Conservation (phyloP, 179 eudicot species). For the Gypsophila paniculata region DNA sequence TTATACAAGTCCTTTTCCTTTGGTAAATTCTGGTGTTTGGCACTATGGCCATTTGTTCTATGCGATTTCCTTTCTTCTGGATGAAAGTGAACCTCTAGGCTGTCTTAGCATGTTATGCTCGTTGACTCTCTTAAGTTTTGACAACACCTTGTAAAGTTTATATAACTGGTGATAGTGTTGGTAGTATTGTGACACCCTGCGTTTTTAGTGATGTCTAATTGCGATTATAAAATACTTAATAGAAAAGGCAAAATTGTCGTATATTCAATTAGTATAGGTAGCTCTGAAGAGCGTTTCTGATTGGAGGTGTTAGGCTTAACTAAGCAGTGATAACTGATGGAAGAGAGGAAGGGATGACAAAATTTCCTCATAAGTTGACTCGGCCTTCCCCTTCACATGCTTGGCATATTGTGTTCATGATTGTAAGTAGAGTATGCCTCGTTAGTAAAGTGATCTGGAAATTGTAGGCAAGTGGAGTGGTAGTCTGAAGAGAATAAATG, state of each 20-base stretch:
- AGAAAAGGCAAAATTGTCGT: background rate
- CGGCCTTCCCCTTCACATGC: background rate
- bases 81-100: background rate
- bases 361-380: background rate
- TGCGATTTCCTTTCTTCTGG: background rate
- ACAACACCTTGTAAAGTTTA: background rate
- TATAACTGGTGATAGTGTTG: background rate
- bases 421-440: conserved; percentile 7
- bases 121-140: background rate
- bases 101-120: background rate
- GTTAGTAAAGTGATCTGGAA: background rate
- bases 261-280: background rate
- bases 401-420: background rate
- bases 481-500: background rate
- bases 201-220: background rate
- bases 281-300: background rate
- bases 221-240: no score
- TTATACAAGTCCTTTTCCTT: background rate
- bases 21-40: background rate
- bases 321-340: background rate
- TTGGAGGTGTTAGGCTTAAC: background rate
- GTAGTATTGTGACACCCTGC: background rate
- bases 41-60: background rate
- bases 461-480: background rate
- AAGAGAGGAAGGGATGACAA: background rate